Base-by-base conservation (phyloP, 164 flowering plant genomes). In the Sedum album region DNA sequence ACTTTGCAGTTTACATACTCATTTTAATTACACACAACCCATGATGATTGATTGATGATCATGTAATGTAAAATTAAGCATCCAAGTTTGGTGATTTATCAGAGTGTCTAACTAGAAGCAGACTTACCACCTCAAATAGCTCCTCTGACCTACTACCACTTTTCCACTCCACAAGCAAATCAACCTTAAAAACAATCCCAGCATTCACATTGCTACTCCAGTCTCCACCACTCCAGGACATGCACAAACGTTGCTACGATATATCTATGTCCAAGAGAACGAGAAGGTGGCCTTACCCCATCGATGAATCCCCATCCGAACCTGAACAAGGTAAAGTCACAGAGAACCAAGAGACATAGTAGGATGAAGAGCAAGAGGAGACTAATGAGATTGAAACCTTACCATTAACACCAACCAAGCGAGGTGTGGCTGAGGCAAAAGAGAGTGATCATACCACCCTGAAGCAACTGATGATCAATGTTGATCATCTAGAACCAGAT, bases 371-470 rank as follows among this genome's bases (percentile, higher is more conserved):
- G 30, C 31, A 55, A 55, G 33, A 57, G 31, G 6, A 57, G 18
- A 23, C 14, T 57, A 57, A 6, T 0, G 33, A 28, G 62, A 28
- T 3, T 35, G n/a, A n/a, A n/a, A n/a, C 28, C 30, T 14, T 8
- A 25, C 14, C 3, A 8, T n/a, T n/a, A n/a, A 1, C 31, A 55
- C 3, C 14, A 25, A 15, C 1, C 1, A 14, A 55, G 9, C 15
- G 13, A 13, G 4, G 31, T 31, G 17, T 5, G 17, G 11, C 23
- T 26, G 33, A 57, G 61, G 61, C 15, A 1, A 23, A 55, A 23
- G 61, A 55, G 62, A 57, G 62, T 28, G 62, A 57, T 20, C 62
- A 57, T 7, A 57, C 62, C 62, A 57, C 62, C 33, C 62, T 57
- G 62, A 28, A 57, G 62, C 62, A 57, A 57, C 62, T 57, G 33